Percentiles rank a stretch among this genome's conserved stretches.
phyloP scores from a whole-genome alignment of 2,329 filamentous ascomycete species.

The Cladophialophora chaetospira region DNA sequence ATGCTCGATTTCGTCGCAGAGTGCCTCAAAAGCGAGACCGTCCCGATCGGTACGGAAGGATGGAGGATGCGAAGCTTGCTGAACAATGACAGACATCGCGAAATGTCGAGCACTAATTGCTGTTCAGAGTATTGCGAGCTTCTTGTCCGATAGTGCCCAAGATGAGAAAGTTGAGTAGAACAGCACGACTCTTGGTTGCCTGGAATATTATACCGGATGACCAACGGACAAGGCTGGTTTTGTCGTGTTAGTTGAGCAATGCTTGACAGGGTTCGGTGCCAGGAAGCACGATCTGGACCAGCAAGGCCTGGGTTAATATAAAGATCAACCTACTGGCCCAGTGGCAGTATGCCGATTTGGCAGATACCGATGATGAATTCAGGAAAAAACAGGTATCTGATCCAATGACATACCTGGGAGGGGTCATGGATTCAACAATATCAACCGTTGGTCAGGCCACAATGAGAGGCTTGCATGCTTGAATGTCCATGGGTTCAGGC shows the following conservation, averaged over 20 bases:
- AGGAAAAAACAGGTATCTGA: neutral
- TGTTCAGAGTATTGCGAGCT: neutral
- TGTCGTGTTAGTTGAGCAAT: neutral
- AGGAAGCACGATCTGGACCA: neutral
- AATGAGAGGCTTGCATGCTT: neutral
- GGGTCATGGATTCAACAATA: neutral
- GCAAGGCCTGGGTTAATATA: neutral
- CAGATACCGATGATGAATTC: neutral
- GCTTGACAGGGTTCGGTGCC: neutral
- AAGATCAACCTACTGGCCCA: neutral
- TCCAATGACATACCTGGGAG: neutral
- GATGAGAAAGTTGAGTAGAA: neutral
- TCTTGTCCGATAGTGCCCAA: neutral
- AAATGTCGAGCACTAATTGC: neutral
- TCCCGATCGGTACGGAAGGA: conserved; percentile 47
- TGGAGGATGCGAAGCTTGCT: conserved; percentile 23
- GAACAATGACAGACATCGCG: conserved; percentile 26
- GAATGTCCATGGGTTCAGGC: neutral
- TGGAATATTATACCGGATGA: neutral
- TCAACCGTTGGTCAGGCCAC: neutral
- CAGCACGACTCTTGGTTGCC: neutral
- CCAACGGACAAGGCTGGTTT: neutral
- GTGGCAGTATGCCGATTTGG: neutral
- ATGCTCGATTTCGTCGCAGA: conserved; percentile 61
- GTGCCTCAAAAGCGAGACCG: conserved; percentile 59